phyloP scores from a whole-genome alignment of 2,329 filamentous ascomycete species.

The Nothophaeocryptopus gaeumannii region DNA sequence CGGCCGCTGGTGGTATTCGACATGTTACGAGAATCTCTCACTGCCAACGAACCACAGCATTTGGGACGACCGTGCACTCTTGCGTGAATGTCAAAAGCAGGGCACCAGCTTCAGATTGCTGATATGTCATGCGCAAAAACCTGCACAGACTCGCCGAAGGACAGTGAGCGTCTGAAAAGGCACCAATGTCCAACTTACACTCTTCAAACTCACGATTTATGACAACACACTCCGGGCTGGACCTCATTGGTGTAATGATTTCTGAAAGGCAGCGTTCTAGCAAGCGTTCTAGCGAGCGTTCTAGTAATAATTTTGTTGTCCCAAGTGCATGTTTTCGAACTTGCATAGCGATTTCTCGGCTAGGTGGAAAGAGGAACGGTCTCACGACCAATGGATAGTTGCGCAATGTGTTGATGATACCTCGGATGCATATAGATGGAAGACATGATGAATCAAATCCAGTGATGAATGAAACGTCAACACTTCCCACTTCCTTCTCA shows the following conservation, averaged over 20 bases:
- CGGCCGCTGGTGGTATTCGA: constrained; percentile 93
- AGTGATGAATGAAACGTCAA: too few relatives aligned
- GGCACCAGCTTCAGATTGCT: constrained; percentile 85
- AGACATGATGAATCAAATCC: too few relatives aligned
- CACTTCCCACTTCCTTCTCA: too few relatives aligned
- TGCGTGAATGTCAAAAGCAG: constrained; percentile 81
- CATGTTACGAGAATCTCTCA: constrained; percentile 73
- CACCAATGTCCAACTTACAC: background rate
- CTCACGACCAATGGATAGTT: too few relatives aligned
- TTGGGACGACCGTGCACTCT: constrained; percentile 71
- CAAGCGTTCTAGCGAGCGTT: constrained; percentile 18
- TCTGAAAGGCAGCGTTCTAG: constrained; percentile 17
- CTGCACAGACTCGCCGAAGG: constrained; percentile 48
- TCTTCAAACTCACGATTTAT: constrained; percentile 5
- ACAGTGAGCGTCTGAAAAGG: constrained; percentile 48
- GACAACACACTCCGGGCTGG: constrained; percentile 16
- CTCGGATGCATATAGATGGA: too few relatives aligned
- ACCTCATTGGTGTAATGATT: constrained; percentile 10
- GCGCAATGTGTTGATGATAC: too few relatives aligned
- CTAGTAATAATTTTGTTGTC: background rate
- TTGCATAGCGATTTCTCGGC: too few relatives aligned
- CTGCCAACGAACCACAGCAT: constrained; percentile 59
- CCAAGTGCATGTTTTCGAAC: background rate
- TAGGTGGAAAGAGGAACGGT: too few relatives aligned
- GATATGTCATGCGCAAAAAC: constrained; percentile 87